Evolutionary conservation across 1,139 yeast genomes (phyloP).

Genomic region (Candida sojae): DNA sequence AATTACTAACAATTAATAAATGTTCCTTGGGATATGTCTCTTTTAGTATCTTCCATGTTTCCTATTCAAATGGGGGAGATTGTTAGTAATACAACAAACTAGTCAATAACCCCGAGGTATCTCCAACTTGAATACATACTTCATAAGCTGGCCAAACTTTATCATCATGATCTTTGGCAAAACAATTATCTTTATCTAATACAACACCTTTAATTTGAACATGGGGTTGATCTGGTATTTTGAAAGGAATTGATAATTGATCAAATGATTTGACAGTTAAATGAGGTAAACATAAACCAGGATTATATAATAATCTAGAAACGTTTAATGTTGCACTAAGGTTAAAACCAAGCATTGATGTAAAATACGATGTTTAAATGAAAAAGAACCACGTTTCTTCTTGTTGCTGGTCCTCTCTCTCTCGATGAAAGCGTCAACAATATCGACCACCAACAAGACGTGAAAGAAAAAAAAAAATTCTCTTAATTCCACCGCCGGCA

Average conservation of each 20-base stretch:
- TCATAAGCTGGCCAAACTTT: slow-evolving; percentile 76
- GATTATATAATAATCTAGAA: slow-evolving; percentile 59
- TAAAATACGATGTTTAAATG: background rate
- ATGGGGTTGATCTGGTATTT: slow-evolving; percentile 29
- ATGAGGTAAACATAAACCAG: slow-evolving; percentile 72
- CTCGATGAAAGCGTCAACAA: too few species aligned
- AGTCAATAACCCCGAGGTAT: too few species aligned
- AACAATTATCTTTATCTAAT: slow-evolving; percentile 93
- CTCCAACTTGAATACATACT: slow-evolving; percentile 18
- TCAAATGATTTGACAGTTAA: slow-evolving; percentile 64
- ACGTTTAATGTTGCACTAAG: slow-evolving; percentile 75
- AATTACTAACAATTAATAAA: slow-evolving; percentile 82
- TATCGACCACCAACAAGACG: too few species aligned
- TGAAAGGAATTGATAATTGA: slow-evolving; percentile 50
- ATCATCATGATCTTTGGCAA: slow-evolving; percentile 81
- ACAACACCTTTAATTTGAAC: slow-evolving; percentile 71
- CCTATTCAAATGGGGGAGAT: slow-evolving; percentile 16
- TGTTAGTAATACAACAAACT: slow-evolving; percentile 1
- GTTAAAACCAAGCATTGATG: slow-evolving; percentile 43
- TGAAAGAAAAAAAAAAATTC: too few species aligned
- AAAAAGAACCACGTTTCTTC: too few species aligned
- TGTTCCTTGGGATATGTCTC: slow-evolving; percentile 62
- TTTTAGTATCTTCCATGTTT: slow-evolving; percentile 60
- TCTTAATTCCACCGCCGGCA: too few species aligned
- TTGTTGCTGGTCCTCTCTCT: too few species aligned